A percentile compares a stretch with the other conserved stretches of the same genome.
These are phyloP conservation scores for Colletotrichum orchidophilum DNA, from an alignment of 2,329 filamentous ascomycete species.

Conservation along the genomic window DNA sequence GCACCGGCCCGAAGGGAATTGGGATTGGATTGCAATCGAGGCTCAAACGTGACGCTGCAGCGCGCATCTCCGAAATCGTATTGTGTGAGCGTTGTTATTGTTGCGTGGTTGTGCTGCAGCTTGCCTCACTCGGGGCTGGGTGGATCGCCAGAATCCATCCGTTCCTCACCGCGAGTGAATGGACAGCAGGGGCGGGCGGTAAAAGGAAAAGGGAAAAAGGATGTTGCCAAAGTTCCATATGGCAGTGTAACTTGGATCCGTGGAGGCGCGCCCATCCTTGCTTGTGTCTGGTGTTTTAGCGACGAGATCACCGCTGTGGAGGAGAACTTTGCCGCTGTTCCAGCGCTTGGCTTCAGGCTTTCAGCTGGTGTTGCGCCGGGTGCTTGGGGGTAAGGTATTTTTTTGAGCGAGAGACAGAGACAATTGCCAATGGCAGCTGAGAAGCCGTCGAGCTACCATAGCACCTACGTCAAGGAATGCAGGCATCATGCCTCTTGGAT, in stretches of 20 bases:
- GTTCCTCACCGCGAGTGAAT: background rate
- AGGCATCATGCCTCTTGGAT: conserved; percentile 25
- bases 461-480: conserved; percentile 23
- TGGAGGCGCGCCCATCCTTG: background rate
- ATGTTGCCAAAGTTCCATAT: conserved; percentile 19
- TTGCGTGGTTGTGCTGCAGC: background rate
- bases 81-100: background rate
- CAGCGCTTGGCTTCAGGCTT: conserved; percentile 4
- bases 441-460: background rate
- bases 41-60: background rate
- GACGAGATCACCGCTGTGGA: conserved; percentile 20
- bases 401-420: background rate
- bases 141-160: background rate
- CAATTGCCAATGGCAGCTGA: background rate
- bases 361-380: background rate
- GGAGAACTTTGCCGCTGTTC: background rate
- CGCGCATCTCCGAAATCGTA: background rate
- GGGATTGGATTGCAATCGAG: background rate
- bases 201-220: background rate
- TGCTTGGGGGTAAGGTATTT: background rate
- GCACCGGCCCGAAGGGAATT: background rate
- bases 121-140: background rate
- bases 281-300: background rate
- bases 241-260: background rate
- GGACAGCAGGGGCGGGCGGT: background rate